Base-by-base conservation (phyloP, 768 basidiomycete genomes). In the Boletus reticuloceps region DNA sequence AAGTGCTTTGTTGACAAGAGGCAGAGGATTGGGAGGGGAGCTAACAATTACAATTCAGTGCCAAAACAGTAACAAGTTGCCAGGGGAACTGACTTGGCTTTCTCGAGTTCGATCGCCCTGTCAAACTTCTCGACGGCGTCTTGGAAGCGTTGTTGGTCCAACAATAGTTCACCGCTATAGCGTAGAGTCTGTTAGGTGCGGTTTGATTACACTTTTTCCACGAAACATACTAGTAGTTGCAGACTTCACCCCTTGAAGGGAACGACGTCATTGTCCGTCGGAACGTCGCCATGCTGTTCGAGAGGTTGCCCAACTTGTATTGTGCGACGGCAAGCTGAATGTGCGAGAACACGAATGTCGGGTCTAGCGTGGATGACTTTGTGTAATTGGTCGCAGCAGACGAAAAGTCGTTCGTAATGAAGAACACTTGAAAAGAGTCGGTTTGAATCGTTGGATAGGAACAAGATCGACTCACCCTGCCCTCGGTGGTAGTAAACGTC, bases 401-500 rank as follows among this genome's bases (percentile, higher is more conserved):
- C 5, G 75, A 75, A 70, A 88, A 98, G 60, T 97, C 87, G 71
- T 86, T 88, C 80, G 94, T 91, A 69, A 98, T 96, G 76, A 98
- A 99, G 70, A 91, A 79, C 38, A 98, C 95, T 92, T 56, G 12
- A 1, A 39, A 25, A 36, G 42, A 31, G 41, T 59, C 29, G 25
- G 52, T 16, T 32, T n/a, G 17, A 7, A 54, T 32, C 17, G 34
- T 32, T 5, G 17, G 5, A 12, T 5, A n/a, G 20, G 12, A 19
- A 53, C 31, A 32, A 51, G 49, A 44, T 6, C 13, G 22, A 59
- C 61, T 16, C 34, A 90, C 91, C 91, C 79, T 99, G 97, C 43
- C 96, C 97, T 62, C 95, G 92, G 71, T 99, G 97, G 74, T 99
- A 99, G 77, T 92, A 98, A 53, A 97, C 93, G 72, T 98, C 96